phyloP scores from a whole-genome alignment of 2,329 filamentous ascomycete genomes.

The Trichoderma simmonsii region DNA sequence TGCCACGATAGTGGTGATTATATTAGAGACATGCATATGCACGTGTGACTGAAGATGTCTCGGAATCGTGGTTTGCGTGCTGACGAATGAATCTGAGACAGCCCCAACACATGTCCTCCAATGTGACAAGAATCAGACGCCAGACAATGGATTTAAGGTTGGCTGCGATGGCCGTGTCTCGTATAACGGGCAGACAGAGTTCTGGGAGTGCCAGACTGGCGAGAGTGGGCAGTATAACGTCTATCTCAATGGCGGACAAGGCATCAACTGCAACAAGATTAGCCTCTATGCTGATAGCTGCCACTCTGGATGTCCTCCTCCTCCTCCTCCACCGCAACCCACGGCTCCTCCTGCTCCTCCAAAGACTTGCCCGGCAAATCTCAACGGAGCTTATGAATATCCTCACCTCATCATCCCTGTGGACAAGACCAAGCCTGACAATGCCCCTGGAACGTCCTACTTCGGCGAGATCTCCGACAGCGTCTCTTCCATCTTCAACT shows the following conservation, averaged over 20 bases:
- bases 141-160: slow-evolving; percentile 55
- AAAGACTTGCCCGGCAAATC: slow-evolving; percentile 41
- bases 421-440: slow-evolving; percentile 51
- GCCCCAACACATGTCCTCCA: slow-evolving; percentile 58
- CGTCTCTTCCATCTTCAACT: slow-evolving; percentile 64
- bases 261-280: slow-evolving; percentile 47
- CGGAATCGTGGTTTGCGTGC: slow-evolving; percentile 4
- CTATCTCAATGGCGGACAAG: slow-evolving; percentile 42
- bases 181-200: slow-evolving; percentile 49
- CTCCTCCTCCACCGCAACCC: slow-evolving; percentile 3
- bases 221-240: slow-evolving; percentile 54
- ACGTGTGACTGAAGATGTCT: not conserved
- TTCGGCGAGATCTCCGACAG: slow-evolving; percentile 53
- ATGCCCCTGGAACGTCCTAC: slow-evolving; percentile 50
- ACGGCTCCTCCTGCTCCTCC: slow-evolving; percentile 21
- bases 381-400: slow-evolving; percentile 49
- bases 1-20: not conserved
- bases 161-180: slow-evolving; percentile 50
- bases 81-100: slow-evolving; percentile 25
- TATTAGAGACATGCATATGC: not conserved
- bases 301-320: slow-evolving; percentile 23
- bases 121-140: slow-evolving; percentile 53
- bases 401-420: slow-evolving; percentile 63
- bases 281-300: slow-evolving; percentile 43
- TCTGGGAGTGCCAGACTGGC: slow-evolving; percentile 58